Evolutionary conservation across 768 basidiomycete genomes (phyloP).

Genomic region (Russula ochroleuca): DNA sequence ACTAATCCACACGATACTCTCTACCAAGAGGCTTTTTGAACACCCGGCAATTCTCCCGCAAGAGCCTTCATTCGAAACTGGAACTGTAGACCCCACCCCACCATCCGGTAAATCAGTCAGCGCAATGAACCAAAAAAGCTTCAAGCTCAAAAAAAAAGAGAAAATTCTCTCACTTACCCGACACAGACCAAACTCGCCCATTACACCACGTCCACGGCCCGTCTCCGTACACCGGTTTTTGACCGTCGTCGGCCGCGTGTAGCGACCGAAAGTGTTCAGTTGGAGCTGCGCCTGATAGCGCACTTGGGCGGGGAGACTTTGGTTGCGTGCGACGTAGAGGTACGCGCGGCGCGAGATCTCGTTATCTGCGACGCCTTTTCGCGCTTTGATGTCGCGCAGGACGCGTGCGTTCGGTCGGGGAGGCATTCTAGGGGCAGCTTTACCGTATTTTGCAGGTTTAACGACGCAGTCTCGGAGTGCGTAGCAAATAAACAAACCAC

Average conservation of each 20-base stretch:
- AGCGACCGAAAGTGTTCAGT: constrained; percentile 78
- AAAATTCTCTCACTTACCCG: constrained; percentile 46
- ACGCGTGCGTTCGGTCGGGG: constrained; percentile 45
- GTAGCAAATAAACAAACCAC: constrained; percentile 5
- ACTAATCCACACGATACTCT: not conserved
- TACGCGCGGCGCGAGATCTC: constrained; percentile 87
- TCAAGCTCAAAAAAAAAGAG: not conserved
- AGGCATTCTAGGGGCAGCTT: constrained; percentile 4
- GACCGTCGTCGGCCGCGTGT: constrained; percentile 80
- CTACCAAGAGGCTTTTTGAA: constrained; percentile 91
- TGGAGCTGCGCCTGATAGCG: constrained; percentile 94
- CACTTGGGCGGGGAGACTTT: constrained; percentile 79
- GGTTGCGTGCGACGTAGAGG: constrained; percentile 90
- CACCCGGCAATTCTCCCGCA: constrained; percentile 77
- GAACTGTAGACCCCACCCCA: constrained; percentile 46
- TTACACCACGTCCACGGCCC: constrained; percentile 81
- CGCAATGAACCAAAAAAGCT: not conserved
- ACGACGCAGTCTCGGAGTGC: too few relatives aligned
- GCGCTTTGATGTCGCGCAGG: constrained; percentile 75
- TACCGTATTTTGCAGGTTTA: too few relatives aligned
- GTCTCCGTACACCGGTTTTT: constrained; percentile 86
- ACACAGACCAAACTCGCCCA: constrained; percentile 84
- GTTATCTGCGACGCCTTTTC: constrained; percentile 61
- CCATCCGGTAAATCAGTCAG: not conserved
- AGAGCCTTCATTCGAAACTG: constrained; percentile 88